A percentile compares a stretch with the other conserved stretches of the same genome.
Evolutionary conservation across 2,329 filamentous ascomycete genomes (phyloP).

Genomic region (Rhynchosporium agropyri): DNA sequence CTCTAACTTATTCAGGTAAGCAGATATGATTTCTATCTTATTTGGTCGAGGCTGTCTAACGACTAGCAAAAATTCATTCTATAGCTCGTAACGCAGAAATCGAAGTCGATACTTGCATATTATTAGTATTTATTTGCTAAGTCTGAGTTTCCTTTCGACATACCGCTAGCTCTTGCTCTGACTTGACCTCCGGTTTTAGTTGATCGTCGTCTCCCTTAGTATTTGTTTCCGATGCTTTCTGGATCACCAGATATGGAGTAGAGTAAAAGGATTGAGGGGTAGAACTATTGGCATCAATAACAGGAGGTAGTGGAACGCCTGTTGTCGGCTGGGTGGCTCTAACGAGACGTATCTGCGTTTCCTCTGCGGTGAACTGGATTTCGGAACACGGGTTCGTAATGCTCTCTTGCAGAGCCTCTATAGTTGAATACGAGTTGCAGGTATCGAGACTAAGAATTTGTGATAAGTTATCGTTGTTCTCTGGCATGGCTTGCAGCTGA

Average conservation of each 20-base stretch:
- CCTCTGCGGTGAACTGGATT: background rate
- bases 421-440: constrained; percentile 10
- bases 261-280: background rate
- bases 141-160: constrained; percentile 3
- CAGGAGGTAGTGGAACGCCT: background rate
- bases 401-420: constrained; percentile 5
- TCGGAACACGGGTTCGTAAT: constrained; percentile 7
- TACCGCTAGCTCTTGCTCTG: background rate
- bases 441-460: constrained; percentile 3
- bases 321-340: constrained; percentile 7
- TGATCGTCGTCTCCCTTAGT: background rate
- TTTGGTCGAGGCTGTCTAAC: background rate
- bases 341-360: constrained; percentile 3
- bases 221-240: constrained; percentile 5
- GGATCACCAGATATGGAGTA: background rate
- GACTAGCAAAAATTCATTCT: constrained; percentile 11
- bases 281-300: background rate
- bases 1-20: constrained; percentile 13
- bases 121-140: constrained; percentile 5
- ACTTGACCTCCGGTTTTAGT: background rate
- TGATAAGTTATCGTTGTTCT: constrained; percentile 12
- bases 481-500: background rate
- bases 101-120: constrained; percentile 7
- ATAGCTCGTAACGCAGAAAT: constrained; percentile 13
- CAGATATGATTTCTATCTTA: constrained; percentile 14